Conservation (phyloP, 768 basidiomycete genomes). For the Tricholoma matsutake region DNA sequence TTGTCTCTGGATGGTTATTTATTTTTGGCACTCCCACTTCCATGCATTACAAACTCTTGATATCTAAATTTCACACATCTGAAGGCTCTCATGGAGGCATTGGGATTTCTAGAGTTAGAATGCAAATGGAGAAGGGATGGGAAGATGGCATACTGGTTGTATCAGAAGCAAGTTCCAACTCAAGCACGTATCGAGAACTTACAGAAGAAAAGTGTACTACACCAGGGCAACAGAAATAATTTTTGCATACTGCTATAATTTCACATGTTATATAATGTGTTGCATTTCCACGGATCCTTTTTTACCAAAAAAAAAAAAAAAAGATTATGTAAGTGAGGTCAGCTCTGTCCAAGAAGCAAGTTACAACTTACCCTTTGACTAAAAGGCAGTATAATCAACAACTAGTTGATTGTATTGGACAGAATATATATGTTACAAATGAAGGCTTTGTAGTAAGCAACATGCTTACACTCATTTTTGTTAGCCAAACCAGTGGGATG, state of each 20-base stretch:
- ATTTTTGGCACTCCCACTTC: constrained; percentile 77
- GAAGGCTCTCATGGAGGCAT: constrained; percentile 47
- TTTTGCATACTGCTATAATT: constrained; percentile 51
- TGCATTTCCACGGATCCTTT: too few species aligned
- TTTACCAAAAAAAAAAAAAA: too few species aligned
- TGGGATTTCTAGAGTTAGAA: constrained; percentile 64
- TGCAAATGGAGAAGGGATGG: constrained; percentile 64
- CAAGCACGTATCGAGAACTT: constrained; percentile 26
- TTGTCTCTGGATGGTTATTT: constrained; percentile 53
- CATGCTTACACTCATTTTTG: too few species aligned
- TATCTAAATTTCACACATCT: constrained; percentile 68
- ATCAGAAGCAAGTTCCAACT: constrained; percentile 39
- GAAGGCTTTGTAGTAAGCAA: too few species aligned
- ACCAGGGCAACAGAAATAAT: constrained; percentile 77
- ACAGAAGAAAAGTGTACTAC: constrained; percentile 53
- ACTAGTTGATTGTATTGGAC: too few species aligned
- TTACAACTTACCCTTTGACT: too few species aligned
- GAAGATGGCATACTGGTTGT: constrained; percentile 89
- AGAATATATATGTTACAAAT: too few species aligned
- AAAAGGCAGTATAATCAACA: too few species aligned
- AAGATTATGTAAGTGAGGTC: too few species aligned
- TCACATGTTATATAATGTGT: neutral
- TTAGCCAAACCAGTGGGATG: neutral
- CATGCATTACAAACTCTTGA: constrained; percentile 84
- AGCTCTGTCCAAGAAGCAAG: too few species aligned